Evolutionary conservation across 1,284 basidiomycete genomes (phyloP), one percentile per base, ranked within the genome.

Genomic region (Athelia psychrophila): DNA sequence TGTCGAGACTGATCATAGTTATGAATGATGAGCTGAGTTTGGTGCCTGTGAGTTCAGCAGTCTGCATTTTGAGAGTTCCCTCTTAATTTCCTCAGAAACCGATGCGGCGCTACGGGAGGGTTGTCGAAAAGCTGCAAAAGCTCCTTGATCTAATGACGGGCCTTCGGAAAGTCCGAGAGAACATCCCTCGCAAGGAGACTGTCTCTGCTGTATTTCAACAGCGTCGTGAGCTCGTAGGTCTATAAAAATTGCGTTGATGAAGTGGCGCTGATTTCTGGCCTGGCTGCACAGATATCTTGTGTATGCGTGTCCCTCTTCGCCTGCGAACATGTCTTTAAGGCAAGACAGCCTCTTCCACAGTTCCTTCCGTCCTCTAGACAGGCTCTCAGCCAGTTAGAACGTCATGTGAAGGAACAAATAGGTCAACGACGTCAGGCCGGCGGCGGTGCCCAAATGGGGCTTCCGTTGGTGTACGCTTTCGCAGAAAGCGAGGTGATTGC

Each of bases 21-120:
- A 79, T 80, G 76, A 61, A 72, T 49, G 72, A 76, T 50, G 78
- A 80, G 57, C 62, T 79, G 12, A 78, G 78, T 53, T 66, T 80
- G 4, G 62, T 78, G 24, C 78, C 78, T n/a, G 78, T 78, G 54
- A 48, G 76, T 59, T 47, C 27, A 30, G 13, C 13, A 13, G 13
- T 30, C 13, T 13, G 27, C 27, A 30, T 30, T 30, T 30, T 30
- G 32, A 33, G 30, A 12, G 16, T 32, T 42, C 16, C 10, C 48
- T 20, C 19, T 38, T 44, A 3, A 16, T n/a, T 20, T 38, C 20
- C 32, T 16, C 46, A 79, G 76, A 80, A 80, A 74, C 77, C 78
- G 9, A 71, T 78, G 59, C 64, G 65, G 12, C 68, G 72, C 50
- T 81, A 80, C 55, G 69, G 73, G 23, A 63, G 70, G 40, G 64